Evolutionary conservation across 805 yeast genomes (phyloP), one percentile per base, ranked within the genome.

Genomic region (Barnettozyma botsteinii): DNA sequence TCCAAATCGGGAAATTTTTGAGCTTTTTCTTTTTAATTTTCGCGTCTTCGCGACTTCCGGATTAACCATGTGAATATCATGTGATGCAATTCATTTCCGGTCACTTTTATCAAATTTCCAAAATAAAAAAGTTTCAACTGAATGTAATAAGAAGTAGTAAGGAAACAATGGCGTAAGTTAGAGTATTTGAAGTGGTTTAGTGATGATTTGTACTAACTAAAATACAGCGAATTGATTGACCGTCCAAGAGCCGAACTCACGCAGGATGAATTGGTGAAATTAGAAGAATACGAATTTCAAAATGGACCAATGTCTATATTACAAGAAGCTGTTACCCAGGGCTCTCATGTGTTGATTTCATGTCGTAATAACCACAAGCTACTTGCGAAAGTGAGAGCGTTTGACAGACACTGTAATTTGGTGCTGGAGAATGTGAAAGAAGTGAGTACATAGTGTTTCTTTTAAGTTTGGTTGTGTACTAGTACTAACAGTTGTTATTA

Each of bases 391-490:
- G 93, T 93, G 37, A 85, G 85, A 56, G 97, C 98, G 0, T 93
- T 88, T 61, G 99, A 93, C 60, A 79, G 96, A 57, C 99, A 93
- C 63, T 83, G 96, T 47, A 93, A 93, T 61, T 77, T 93, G 84
- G 81, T 93, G 9, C 66, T 93, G 44, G 96, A 86, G 55, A 86
- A 88, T 53, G 97, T 91, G 26, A 87, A 85, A 59, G 98, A 93
- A 57, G 39, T 36, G 34, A 36, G 39, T 36, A 17, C 15, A 7
- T 11, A 17, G 6, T 20, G n/a, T 15, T 4, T 20, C 29, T 3
- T n/a, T n/a, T n/a, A n/a, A 11, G 5, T 11, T 28, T 14, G 7
- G 20, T 15, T 11, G 13, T 7, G 28, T 18, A n/a, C 10, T n/a
- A 17, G 2, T 36, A 36, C 32, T 30, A 22, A 28, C 27, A 23